Evolutionary conservation across 768 basidiomycete genomes (phyloP).

Genomic region (Atractiella rhizophila): DNA sequence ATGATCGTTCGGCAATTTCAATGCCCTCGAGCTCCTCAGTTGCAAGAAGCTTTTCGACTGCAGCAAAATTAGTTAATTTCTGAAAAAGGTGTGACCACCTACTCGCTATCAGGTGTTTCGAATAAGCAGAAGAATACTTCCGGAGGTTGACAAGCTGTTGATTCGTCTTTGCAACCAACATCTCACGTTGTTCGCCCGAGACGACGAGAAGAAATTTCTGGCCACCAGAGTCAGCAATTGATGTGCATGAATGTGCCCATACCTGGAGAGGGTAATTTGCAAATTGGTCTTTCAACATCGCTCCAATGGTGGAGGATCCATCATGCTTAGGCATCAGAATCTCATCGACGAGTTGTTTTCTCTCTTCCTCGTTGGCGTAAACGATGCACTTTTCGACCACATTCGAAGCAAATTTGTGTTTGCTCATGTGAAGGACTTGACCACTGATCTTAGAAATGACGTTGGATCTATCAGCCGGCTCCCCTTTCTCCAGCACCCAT

Average conservation of each 20-base stretch:
- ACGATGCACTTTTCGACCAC: slow-evolving; percentile 17
- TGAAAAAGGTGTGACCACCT: background rate
- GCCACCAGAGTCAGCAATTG: background rate
- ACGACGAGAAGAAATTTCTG: slow-evolving; percentile 5
- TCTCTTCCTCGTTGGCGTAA: slow-evolving; percentile 27
- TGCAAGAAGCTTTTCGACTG: slow-evolving; percentile 7
- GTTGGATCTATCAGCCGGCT: slow-evolving; percentile 37
- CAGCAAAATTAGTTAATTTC: background rate
- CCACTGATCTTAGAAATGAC: slow-evolving; percentile 47
- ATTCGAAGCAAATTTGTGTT: slow-evolving; percentile 37
- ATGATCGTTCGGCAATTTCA: background rate
- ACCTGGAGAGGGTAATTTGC: slow-evolving; percentile 22
- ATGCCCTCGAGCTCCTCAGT: background rate
- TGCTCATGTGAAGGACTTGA: slow-evolving; percentile 50
- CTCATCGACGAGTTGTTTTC: slow-evolving; percentile 50
- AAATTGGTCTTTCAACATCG: slow-evolving; percentile 66
- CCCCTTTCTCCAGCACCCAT: slow-evolving; percentile 63
- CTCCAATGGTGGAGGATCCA: slow-evolving; percentile 38
- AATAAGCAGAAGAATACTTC: slow-evolving; percentile 39
- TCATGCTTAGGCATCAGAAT: slow-evolving; percentile 42
- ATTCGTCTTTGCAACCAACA: slow-evolving; percentile 35
- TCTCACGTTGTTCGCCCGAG: slow-evolving; percentile 39
- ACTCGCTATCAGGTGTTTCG: slow-evolving; percentile 45
- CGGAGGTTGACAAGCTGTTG: slow-evolving; percentile 47
- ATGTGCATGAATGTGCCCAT: background rate